Evolutionary conservation across 2,329 filamentous ascomycete species (phyloP), one percentile per base, ranked within the genome.

Genomic region (Huntiella savannae): DNA sequence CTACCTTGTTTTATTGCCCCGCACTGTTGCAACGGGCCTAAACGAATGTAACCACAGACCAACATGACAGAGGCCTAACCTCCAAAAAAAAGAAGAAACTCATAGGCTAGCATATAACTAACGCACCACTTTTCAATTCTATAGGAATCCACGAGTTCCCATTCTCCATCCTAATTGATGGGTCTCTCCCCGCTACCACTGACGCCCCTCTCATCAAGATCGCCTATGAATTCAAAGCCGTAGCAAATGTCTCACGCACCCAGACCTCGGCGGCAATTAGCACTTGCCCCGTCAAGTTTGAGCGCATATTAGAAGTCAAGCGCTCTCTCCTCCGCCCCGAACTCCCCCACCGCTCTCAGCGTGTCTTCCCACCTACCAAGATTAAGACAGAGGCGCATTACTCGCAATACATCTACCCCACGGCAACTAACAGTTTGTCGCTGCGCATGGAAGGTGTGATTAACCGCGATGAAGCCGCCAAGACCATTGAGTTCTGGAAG

Each of bases 341-440:
- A 42, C 70, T 73, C 45, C 85, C 92, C 51, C 88, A 92, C 63
- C 79, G 87, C 62, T 92, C 83, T 12, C 78, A 94, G 52, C 84
- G 88, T 57, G 82, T 96, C 57, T 98, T 98, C 63, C 91, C 88
- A 41, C 88, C 91, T 0, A 98, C 91, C 54, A 91, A 93, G 63
- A 79, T 98, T 56, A 87, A 84, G 53, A 82, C 85, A 49, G 79
- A 78, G 56, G 81, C 91, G 52, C 78, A 84, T 55, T 79, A 93
- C 52, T 80, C 80, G 40, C 76, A 83, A 34, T 75, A 93, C 52
- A 78, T 95, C 52, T 80, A 94, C 63, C 86, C 88, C 4, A 82
- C 87, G 50, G 82, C 84, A 55, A 77, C 75, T 55, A 88, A 92
- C 63, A 80, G 70, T 8, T 71, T 95, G 43, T 71, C 75, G 40